Evolutionary conservation across 768 basidiomycete species (phyloP).

Genomic region (Trametes punicea): DNA sequence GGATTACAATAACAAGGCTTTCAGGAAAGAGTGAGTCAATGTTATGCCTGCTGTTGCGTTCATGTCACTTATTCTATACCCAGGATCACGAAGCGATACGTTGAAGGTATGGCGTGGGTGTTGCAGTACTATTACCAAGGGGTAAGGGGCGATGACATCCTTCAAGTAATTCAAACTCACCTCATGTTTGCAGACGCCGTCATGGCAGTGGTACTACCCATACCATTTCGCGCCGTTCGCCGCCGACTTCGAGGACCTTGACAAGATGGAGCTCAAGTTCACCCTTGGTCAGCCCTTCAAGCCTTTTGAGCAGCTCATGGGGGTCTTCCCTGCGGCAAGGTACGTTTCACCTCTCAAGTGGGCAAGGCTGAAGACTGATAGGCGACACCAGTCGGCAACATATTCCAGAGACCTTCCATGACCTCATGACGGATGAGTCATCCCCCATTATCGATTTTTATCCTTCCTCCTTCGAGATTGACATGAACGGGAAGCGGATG

Average conservation of each 20-base stretch:
- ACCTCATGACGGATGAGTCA: conserved; percentile 79
- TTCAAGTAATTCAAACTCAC: too few species aligned
- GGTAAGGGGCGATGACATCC: conserved; percentile 43
- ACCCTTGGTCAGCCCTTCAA: conserved; percentile 84
- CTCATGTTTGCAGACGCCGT: conserved; percentile 64
- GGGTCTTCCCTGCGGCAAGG: conserved; percentile 95
- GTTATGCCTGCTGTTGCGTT: background rate
- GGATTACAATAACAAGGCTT: conserved; percentile 63
- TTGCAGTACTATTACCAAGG: conserved; percentile 98
- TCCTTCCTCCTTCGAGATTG: conserved; percentile 86
- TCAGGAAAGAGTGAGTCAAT: conserved; percentile 72
- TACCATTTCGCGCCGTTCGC: conserved; percentile 99
- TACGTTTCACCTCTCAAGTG: conserved; percentile 32
- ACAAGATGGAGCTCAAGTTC: conserved; percentile 77
- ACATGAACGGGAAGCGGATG: conserved; percentile 99
- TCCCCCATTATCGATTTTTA: conserved; percentile 98
- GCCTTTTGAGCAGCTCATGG: conserved; percentile 97
- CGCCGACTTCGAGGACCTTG: conserved; percentile 82
- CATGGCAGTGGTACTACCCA: conserved; percentile 99
- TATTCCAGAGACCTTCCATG: conserved; percentile 83
- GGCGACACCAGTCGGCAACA: conserved; percentile 64
- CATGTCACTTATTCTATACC: background rate
- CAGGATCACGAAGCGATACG: conserved; percentile 79
- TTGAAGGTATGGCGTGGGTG: conserved; percentile 96
- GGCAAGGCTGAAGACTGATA: too few species aligned